phyloP scores from a whole-genome alignment of 2,329 filamentous ascomycete species.

The Claviceps fusiformis region DNA sequence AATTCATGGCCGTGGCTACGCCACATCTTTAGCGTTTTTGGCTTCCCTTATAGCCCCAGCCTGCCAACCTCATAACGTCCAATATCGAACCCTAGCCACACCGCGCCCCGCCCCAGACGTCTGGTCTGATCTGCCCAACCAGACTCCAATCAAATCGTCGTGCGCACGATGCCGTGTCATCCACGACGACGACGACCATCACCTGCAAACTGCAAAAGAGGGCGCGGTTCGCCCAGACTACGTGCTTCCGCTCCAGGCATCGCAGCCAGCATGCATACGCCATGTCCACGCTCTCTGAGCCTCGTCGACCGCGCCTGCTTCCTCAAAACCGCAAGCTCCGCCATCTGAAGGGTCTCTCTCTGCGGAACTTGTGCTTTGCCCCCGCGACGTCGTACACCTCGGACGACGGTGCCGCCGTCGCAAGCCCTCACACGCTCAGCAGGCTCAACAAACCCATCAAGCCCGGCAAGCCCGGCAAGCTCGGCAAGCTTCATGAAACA shows the following conservation, averaged over 20 bases:
- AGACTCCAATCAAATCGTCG: too few relatives aligned
- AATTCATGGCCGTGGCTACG: too few relatives aligned
- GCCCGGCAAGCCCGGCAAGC: conserved; percentile 45
- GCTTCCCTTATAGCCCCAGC: too few relatives aligned
- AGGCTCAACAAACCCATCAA: conserved; percentile 45
- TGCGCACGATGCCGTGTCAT: background rate
- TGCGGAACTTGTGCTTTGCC: conserved; percentile 71
- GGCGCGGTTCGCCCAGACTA: too few relatives aligned
- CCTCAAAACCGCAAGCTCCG: conserved; percentile 76
- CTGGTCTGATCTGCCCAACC: too few relatives aligned
- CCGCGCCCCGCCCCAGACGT: too few relatives aligned
- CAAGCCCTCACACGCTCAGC: conserved; percentile 36
- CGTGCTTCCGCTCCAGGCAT: background rate
- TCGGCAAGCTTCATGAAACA: conserved; percentile 34
- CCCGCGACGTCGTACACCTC: conserved; percentile 48
- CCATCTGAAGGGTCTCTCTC: conserved; percentile 72
- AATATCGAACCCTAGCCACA: too few relatives aligned
- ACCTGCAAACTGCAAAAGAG: too few relatives aligned
- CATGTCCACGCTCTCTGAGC: conserved; percentile 25
- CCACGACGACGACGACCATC: background rate
- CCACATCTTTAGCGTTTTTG: too few relatives aligned
- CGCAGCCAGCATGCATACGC: conserved; percentile 6
- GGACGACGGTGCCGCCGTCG: conserved; percentile 64
- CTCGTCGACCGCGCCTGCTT: conserved; percentile 37
- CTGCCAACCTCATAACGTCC: too few relatives aligned